Conservation (phyloP, 2,329 filamentous ascomycete genomes). For the Thermothelomyces thermophilus region DNA sequence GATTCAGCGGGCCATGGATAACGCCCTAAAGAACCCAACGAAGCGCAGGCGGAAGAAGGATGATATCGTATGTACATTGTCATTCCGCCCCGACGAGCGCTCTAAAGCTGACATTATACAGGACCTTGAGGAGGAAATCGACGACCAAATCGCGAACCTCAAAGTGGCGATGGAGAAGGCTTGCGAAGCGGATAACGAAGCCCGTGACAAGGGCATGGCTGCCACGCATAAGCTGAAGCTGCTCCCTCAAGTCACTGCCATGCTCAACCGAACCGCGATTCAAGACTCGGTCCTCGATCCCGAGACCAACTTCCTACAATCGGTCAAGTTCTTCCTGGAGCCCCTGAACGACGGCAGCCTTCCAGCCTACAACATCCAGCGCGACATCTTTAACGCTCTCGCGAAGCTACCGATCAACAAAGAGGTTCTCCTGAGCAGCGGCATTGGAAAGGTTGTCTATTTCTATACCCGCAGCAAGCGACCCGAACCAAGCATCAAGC, state of each 20-base stretch:
- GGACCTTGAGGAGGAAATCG: conserved; percentile 86
- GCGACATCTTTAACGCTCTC: conserved; percentile 80
- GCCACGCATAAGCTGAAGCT: conserved; percentile 92
- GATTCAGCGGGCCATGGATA: conserved; percentile 81
- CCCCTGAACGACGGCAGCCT: conserved; percentile 89
- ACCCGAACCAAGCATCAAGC: conserved; percentile 81
- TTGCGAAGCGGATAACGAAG: conserved; percentile 76
- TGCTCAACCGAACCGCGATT: conserved; percentile 84
- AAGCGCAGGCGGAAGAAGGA: conserved; percentile 75
- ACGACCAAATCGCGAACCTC: conserved; percentile 81
- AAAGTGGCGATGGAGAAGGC: conserved; percentile 87
- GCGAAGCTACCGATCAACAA: conserved; percentile 81
- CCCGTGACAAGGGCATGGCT: conserved; percentile 70
- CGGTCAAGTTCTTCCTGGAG: conserved; percentile 95
- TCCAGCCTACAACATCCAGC: conserved; percentile 95
- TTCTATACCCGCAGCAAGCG: conserved; percentile 97
- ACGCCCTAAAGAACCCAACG: conserved; percentile 73
- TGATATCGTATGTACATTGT: conserved; percentile 61
- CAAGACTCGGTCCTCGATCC: conserved; percentile 83
- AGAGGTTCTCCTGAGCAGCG: conserved; percentile 80
- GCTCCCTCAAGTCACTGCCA: conserved; percentile 78
- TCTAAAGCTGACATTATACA: conserved; percentile 33
- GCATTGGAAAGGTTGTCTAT: conserved; percentile 90
- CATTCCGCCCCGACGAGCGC: background rate
- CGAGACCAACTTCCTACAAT: conserved; percentile 89